Base-by-base conservation (phyloP, 2,329 filamentous ascomycete genomes). In the Sclerotinia spermophila region DNA sequence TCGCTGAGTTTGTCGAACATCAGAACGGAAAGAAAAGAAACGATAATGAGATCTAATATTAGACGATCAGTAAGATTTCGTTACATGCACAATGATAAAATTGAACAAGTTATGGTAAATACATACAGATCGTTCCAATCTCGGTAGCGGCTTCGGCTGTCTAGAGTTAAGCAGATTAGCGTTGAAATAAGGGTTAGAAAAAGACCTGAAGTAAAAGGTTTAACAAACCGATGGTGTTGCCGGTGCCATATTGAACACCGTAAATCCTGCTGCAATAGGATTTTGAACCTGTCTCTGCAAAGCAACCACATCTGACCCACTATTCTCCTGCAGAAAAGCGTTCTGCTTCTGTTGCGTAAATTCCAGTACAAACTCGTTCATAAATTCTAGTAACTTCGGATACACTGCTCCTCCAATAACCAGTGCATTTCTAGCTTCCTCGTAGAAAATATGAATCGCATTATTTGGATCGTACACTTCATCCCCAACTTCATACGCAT, bases 101-200 rank as follows among this genome's bases (percentile, higher is more conserved):
- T 42, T 24, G 5, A 38, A 2, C 30, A 35, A 15, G 5, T 8
- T 30, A 10, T 53, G 42, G 15, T 24, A n/a, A 10, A 35, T 33
- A 58, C 73, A 38, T 70, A 74, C 72, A 74, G 38, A 74, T 74
- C 10, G 73, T 74, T 3, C 73, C 72, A n/a, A 74, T 74, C 61
- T 74, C 72, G 24, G 72, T 74, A 17, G 73, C 72, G 2, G 73
- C 73, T 58, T 74, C 73, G 17, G 71, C 71, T 11, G 70, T 74
- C 27, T 65, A 40, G 13, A 59, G 4, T n/a, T 13, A n/a, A n/a
- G 33, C 13, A 40, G 8, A 24, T 59, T 40, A 59, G 56, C n/a
- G 5, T 38, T n/a, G 56, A n/a, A n/a, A 38, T 7, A 15, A n/a
- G 1, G 2, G 2, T n/a, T 15, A 59, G 21, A 40, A n/a, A 24